Conservation (phyloP, 768 basidiomycete species). For the Trametes sanguinea region DNA sequence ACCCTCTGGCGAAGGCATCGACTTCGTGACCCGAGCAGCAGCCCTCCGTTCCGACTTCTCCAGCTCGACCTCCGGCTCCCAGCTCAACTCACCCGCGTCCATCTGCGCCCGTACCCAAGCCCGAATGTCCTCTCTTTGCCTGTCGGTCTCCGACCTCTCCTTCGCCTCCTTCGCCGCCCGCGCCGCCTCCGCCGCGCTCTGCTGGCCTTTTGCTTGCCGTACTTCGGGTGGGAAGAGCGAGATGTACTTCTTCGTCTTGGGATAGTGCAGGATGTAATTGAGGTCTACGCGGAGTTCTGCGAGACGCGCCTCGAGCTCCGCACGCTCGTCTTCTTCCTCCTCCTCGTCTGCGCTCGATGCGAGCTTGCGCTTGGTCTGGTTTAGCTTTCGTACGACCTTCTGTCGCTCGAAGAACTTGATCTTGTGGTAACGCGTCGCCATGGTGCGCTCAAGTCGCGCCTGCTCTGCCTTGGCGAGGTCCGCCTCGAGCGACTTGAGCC, state of each 20-base stretch:
- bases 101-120: slow-evolving; percentile 60
- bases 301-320: slow-evolving; percentile 49
- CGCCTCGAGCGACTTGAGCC: slow-evolving; percentile 70
- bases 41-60: slow-evolving; percentile 17
- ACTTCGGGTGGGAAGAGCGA: slow-evolving; percentile 82
- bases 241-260: slow-evolving; percentile 84
- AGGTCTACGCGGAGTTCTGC: slow-evolving; percentile 77
- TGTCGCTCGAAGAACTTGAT: slow-evolving; percentile 95
- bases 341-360: slow-evolving; percentile 25
- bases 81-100: slow-evolving; percentile 55
- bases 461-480: slow-evolving; percentile 68
- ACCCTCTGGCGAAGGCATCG: not conserved
- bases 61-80: slow-evolving; percentile 58
- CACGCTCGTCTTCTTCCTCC: slow-evolving; percentile 39
- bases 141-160: slow-evolving; percentile 41
- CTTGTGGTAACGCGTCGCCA: slow-evolving; percentile 83
- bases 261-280: slow-evolving; percentile 90
- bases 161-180: slow-evolving; percentile 6
- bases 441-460: slow-evolving; percentile 66
- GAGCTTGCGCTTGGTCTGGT: slow-evolving; percentile 61
- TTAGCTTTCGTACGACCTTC: slow-evolving; percentile 80
- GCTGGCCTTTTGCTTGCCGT: slow-evolving; percentile 35
- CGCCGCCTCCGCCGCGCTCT: slow-evolving; percentile 19
- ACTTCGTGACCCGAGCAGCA: not conserved
- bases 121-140: slow-evolving; percentile 59